phyloP scores from a whole-genome alignment of 495 filamentous ascomycete genomes.

The Penicillium nucicola region DNA sequence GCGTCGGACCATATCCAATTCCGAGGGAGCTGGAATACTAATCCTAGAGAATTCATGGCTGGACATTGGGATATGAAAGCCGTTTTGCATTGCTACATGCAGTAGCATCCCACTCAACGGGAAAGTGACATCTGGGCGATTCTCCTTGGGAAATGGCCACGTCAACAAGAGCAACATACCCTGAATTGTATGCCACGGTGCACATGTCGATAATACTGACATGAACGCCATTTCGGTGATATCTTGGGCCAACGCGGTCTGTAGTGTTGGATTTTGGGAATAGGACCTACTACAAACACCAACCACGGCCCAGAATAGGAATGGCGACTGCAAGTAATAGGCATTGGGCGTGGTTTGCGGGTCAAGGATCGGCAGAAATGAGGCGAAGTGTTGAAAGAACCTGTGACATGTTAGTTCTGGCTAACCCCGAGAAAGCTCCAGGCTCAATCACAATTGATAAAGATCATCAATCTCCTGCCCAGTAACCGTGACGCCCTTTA shows the following conservation, averaged over 20 bases:
- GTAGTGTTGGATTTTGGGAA: slow-evolving; percentile 39
- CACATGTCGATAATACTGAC: slow-evolving; percentile 31
- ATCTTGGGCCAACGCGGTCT: slow-evolving; percentile 34
- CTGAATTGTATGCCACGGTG: slow-evolving; percentile 47
- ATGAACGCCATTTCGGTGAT: slow-evolving; percentile 45
- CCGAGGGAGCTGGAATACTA: slow-evolving; percentile 30
- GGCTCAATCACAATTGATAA: slow-evolving; percentile 27
- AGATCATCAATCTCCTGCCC: slow-evolving; percentile 37
- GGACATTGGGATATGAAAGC: slow-evolving; percentile 45
- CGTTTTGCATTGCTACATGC: slow-evolving; percentile 50
- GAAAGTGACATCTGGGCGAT: slow-evolving; percentile 40
- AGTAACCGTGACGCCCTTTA: slow-evolving; percentile 28
- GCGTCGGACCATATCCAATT: slow-evolving; percentile 35
- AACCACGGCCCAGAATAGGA: slow-evolving; percentile 51
- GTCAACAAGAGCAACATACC: slow-evolving; percentile 44
- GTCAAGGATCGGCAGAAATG: slow-evolving; percentile 46
- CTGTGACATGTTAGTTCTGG: slow-evolving; percentile 22
- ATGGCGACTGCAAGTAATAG: slow-evolving; percentile 41
- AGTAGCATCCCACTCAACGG: slow-evolving; percentile 39
- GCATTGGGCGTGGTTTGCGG: slow-evolving; percentile 35
- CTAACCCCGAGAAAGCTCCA: not conserved
- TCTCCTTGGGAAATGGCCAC: slow-evolving; percentile 49
- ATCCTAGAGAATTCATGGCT: slow-evolving; percentile 46
- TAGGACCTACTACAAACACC: slow-evolving; percentile 38
- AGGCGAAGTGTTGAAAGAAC: slow-evolving; percentile 45